Conservation (phyloP, 176 grass and related monocot genomes). For the Tillandsia fasciculata region DNA sequence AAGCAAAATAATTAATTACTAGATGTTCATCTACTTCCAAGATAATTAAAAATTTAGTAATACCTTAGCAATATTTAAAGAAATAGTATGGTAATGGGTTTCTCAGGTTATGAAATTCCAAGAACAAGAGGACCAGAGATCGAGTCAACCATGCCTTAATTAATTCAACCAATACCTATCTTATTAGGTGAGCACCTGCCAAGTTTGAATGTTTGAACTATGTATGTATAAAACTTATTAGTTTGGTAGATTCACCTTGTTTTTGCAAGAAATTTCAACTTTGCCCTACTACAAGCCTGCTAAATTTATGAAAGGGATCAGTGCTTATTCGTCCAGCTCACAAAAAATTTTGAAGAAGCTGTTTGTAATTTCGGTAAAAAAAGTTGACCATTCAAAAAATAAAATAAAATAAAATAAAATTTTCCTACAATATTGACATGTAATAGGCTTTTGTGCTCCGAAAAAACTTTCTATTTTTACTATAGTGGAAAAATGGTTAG, state of each 20-base stretch:
- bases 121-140: conserved; percentile 28
- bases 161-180: conserved; percentile 9
- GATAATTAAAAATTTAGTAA: conserved; percentile 25
- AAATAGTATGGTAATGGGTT: not conserved
- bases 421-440: too few species aligned
- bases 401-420: too few species aligned
- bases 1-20: conserved; percentile 19
- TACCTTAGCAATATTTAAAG: not conserved
- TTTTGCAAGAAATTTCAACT: not conserved
- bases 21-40: conserved; percentile 6
- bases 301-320: too few species aligned
- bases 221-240: not conserved
- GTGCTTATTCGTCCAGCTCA: too few species aligned
- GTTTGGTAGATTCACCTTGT: not conserved
- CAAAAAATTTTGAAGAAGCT: too few species aligned
- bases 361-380: too few species aligned
- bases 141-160: conserved; percentile 39
- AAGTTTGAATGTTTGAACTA: not conserved
- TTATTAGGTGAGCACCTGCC: conserved; percentile 36
- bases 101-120: conserved; percentile 32
- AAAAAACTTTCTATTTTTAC: too few species aligned
- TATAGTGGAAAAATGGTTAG: too few species aligned
- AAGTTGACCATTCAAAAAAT: too few species aligned
- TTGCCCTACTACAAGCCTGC: not conserved
- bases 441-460: too few species aligned